Evolutionary conservation across 164 flowering plant genomes (phyloP).

Genomic region (Hamamelis virginiana): DNA sequence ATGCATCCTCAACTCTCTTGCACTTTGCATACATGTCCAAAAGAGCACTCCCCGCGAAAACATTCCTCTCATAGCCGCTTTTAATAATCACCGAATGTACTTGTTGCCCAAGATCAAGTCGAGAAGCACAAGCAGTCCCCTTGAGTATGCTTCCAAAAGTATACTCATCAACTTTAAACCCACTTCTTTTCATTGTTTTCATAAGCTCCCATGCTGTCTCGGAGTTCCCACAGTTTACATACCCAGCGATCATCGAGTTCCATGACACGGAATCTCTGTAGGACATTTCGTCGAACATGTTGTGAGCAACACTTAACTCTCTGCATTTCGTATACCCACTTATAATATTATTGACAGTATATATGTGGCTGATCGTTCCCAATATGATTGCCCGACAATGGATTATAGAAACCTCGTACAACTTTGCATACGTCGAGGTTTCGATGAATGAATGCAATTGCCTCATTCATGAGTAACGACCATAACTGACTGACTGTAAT

Average conservation of each 20-base stretch:
- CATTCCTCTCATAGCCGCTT: slow-evolving; percentile 50
- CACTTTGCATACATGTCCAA: slow-evolving; percentile 86
- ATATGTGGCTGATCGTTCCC: slow-evolving; percentile 40
- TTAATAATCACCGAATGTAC: slow-evolving; percentile 56
- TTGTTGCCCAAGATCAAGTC: slow-evolving; percentile 45
- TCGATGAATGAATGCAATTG: slow-evolving; percentile 18
- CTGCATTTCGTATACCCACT: slow-evolving; percentile 44
- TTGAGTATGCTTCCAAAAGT: slow-evolving; percentile 74
- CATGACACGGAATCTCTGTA: slow-evolving; percentile 70
- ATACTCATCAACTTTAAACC: slow-evolving; percentile 47
- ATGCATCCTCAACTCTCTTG: slow-evolving; percentile 53
- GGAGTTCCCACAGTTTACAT: slow-evolving; percentile 41
- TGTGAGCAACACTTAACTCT: slow-evolving; percentile 34
- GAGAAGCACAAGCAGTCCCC: slow-evolving; percentile 37
- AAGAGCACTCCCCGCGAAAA: slow-evolving; percentile 65
- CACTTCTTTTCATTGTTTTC: slow-evolving; percentile 45
- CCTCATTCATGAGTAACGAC: slow-evolving; percentile 28
- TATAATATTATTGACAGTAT: slow-evolving; percentile 53
- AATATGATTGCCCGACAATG: slow-evolving; percentile 47
- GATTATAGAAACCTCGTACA: slow-evolving; percentile 24
- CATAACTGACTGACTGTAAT: too few species aligned
- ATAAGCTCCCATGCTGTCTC: slow-evolving; percentile 39
- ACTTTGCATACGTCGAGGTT: slow-evolving; percentile 11
- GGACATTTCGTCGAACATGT: slow-evolving; percentile 75
- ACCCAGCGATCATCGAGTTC: slow-evolving; percentile 76